Evolutionary conservation across 345 rosid species (phyloP).

Genomic region (Populus deltoides): DNA sequence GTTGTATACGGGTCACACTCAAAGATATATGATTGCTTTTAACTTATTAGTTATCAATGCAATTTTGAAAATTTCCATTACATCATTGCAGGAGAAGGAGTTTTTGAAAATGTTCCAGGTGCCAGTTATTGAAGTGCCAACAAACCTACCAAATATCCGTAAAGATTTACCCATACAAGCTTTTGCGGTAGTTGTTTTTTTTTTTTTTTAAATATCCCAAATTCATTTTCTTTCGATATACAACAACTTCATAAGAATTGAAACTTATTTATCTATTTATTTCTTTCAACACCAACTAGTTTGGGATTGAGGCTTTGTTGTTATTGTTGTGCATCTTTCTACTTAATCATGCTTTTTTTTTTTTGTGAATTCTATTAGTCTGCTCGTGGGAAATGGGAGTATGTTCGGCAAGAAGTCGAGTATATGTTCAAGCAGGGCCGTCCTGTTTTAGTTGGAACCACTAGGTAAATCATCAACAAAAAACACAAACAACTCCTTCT

Average conservation of each 20-base stretch:
- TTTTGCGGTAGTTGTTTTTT: conserved; percentile 59
- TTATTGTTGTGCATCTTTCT: background rate
- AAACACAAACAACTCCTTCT: conserved; percentile 1
- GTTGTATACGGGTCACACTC: background rate
- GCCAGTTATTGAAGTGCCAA: conserved; percentile 92
- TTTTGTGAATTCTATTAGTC: conserved; percentile 44
- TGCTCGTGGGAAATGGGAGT: conserved; percentile 90
- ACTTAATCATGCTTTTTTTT: conserved; percentile 15
- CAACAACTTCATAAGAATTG: background rate
- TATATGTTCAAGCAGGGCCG: conserved; percentile 90
- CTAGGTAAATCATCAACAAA: conserved; percentile 54
- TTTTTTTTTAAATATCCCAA: background rate
- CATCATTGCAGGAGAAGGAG: conserved; percentile 58
- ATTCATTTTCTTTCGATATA: background rate
- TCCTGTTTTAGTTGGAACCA: conserved; percentile 95
- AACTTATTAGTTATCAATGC: conserved; percentile 1
- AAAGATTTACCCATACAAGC: conserved; percentile 89
- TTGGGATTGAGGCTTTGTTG: background rate
- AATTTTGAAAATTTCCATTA: background rate
- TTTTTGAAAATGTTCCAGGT: conserved; percentile 44
- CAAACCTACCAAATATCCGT: conserved; percentile 87
- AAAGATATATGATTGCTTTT: background rate
- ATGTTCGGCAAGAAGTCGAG: conserved; percentile 83
- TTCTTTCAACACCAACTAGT: background rate
- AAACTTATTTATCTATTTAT: background rate